These are phyloP conservation scores for Trametes coccinea DNA, from an alignment of 768 basidiomycete species.

Conservation along the genomic window DNA sequence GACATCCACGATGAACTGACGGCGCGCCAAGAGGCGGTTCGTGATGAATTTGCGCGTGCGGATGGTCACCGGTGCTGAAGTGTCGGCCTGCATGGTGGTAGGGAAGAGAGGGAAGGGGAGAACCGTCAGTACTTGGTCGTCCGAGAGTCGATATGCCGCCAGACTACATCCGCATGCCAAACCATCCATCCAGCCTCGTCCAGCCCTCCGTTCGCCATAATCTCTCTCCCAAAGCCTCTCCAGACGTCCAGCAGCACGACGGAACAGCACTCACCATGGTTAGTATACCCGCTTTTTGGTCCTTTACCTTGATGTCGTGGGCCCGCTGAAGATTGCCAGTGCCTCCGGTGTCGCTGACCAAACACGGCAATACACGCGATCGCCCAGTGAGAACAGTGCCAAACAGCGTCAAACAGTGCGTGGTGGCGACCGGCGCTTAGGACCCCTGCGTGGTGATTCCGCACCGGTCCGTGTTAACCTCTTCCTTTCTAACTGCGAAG, in stretches of 20 bases:
- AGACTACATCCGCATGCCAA: slow-evolving; percentile 34
- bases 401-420: slow-evolving; percentile 15
- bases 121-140: slow-evolving; percentile 10
- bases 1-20: slow-evolving; percentile 94
- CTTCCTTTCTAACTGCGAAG: neutral
- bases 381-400: slow-evolving; percentile 13
- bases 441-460: neutral
- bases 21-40: slow-evolving; percentile 94
- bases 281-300: slow-evolving; percentile 29
- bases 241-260: slow-evolving; percentile 20
- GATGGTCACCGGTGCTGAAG: slow-evolving; percentile 85
- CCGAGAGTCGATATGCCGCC: slow-evolving; percentile 16
- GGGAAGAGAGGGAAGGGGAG: slow-evolving; percentile 12
- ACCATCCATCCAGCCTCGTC: slow-evolving; percentile 39
- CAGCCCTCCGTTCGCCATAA: slow-evolving; percentile 19
- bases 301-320: slow-evolving; percentile 33
- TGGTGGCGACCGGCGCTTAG: slow-evolving; percentile 17
- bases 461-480: slow-evolving; percentile 4
- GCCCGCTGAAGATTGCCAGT: slow-evolving; percentile 25
- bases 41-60: slow-evolving; percentile 99
- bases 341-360: slow-evolving; percentile 22
- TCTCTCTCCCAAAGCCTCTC: slow-evolving; percentile 12
- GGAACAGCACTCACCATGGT: slow-evolving; percentile 34
- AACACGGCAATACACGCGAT: slow-evolving; percentile 25
- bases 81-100: slow-evolving; percentile 59